Base-by-base conservation (phyloP, 805 yeast genomes). In the Teunomyces gatunensis region DNA sequence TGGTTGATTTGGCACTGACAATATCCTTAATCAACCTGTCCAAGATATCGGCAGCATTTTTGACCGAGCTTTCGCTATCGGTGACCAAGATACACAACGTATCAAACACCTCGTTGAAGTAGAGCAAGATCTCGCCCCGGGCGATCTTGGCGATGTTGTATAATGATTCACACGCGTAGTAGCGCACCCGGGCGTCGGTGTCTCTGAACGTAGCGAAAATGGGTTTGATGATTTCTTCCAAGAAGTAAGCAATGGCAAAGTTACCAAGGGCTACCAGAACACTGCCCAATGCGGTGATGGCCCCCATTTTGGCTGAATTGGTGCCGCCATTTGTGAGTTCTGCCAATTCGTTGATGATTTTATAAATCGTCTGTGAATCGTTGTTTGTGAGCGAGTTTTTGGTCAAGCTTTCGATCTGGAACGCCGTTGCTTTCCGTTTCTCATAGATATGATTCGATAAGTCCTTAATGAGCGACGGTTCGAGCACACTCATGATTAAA, bases 111-210 rank as follows among this genome's bases (percentile, higher is more conserved):
- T 94, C 98, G 67, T 92, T 94, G 74, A 94, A 94, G 63, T 89
- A 91, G 10, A 87, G 73, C 51, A 94, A 71, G 18, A 94, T 88
- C 66, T 94, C 98, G 25, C 98, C 98, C 55, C 96, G 83, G 3
- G 98, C 96, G 17, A 94, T 95, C 61, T 94, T 94, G 41, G 98
- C 96, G 40, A 94, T 91, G 67, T 94, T 94, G 67, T 94, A 94
- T 51, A 94, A 74, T 42, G 96, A 86, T 61, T 94, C 99, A 69
- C 98, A 94, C 0, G 99, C 97, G 64, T 90, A 94, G 60, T 94
- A 94, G 46, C 99, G 77, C 6, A 94, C 99, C 55, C 96, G 81
- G n/a, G 96, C 92, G 64, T 94, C 97, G 50, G 94, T 96, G 60
- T 94, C 99, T 43, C 96, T 92, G 64, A 94, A 94, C 49, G 97